phyloP scores from a whole-genome alignment of 192 early-diverging fungal species.

The Coemansia sp. region DNA sequence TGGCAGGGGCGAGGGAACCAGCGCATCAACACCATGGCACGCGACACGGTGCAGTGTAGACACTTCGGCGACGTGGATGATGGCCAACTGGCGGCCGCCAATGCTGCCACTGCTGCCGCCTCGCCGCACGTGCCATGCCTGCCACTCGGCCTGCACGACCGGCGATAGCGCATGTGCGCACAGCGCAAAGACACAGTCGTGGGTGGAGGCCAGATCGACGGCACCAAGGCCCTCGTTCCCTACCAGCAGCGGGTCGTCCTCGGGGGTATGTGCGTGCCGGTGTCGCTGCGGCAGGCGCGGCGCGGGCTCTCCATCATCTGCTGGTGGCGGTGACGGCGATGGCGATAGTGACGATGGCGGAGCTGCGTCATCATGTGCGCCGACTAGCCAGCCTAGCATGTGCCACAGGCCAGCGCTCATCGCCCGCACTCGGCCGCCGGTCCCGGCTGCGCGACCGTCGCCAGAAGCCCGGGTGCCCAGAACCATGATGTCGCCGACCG shows the following conservation, averaged over 20 bases:
- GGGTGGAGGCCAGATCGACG: slow-evolving; percentile 32
- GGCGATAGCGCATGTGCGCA: slow-evolving; percentile 41
- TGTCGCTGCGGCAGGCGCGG: slow-evolving; percentile 8
- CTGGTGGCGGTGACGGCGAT: too few relatives aligned
- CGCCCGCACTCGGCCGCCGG: slow-evolving; percentile 14
- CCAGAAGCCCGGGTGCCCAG: slow-evolving; percentile 8
- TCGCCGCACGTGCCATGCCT: slow-evolving; percentile 14
- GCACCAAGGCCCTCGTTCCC: slow-evolving; percentile 47
- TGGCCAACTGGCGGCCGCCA: slow-evolving; percentile 13
- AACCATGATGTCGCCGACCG: slow-evolving; percentile 30
- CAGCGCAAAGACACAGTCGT: slow-evolving; percentile 35
- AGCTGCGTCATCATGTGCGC: too few relatives aligned
- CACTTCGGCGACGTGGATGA: slow-evolving; percentile 46
- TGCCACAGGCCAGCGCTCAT: slow-evolving; percentile 33
- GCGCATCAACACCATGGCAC: slow-evolving; percentile 19
- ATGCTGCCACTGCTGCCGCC: background rate
- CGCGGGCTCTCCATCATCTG: background rate
- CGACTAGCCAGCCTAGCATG: slow-evolving; percentile 48
- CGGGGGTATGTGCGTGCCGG: slow-evolving; percentile 8
- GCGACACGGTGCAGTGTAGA: slow-evolving; percentile 44
- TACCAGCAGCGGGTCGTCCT: slow-evolving; percentile 39
- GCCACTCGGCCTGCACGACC: slow-evolving; percentile 21
- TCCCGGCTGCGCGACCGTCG: too few relatives aligned
- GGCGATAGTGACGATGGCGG: too few relatives aligned
- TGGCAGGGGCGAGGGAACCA: slow-evolving; percentile 40